Evolutionary conservation across 2,329 filamentous ascomycete species (phyloP).

Genomic region (Ophiosphaerella korrae): DNA sequence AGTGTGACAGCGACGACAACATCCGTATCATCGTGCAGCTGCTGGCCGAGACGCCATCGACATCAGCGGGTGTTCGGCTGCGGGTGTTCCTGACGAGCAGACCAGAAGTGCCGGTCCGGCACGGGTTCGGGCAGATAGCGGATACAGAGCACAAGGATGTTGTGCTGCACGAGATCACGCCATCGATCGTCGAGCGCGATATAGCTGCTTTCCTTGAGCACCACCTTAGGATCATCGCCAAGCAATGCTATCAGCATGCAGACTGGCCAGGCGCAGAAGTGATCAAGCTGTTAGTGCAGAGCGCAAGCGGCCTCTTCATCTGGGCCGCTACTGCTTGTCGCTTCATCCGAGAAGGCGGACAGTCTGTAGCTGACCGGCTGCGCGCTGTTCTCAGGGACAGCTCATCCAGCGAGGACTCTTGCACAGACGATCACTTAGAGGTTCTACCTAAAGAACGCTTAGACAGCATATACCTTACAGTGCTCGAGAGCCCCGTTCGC

Average conservation of each 20-base stretch:
- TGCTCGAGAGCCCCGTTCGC: no score
- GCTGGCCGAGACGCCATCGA: constrained; percentile 3
- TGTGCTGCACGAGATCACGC: constrained; percentile 18
- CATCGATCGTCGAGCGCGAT: constrained; percentile 16
- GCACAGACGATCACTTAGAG: no score
- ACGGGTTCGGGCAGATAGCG: constrained; percentile 12
- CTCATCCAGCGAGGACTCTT: not conserved
- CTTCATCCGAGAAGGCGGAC: constrained; percentile 16
- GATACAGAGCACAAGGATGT: constrained; percentile 8
- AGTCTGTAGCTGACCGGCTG: constrained; percentile 1
- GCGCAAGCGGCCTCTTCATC: no score
- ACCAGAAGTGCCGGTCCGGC: constrained; percentile 17
- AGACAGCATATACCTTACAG: no score
- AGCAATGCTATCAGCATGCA: not conserved
- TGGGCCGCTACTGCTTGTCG: constrained; percentile 32
- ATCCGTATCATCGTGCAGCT: constrained; percentile 15
- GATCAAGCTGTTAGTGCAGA: constrained; percentile 29
- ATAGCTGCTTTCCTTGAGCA: constrained; percentile 18
- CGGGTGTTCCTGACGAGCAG: no score
- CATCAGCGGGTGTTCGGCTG: constrained; percentile 6
- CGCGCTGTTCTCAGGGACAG: not conserved
- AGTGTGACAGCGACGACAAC: constrained; percentile 29
- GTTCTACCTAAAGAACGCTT: no score
- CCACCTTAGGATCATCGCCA: not conserved
- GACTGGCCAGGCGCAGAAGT: constrained; percentile 23